Evolutionary conservation across 148 eudicot species (phyloP).

Genomic region (Silene latifolia): DNA sequence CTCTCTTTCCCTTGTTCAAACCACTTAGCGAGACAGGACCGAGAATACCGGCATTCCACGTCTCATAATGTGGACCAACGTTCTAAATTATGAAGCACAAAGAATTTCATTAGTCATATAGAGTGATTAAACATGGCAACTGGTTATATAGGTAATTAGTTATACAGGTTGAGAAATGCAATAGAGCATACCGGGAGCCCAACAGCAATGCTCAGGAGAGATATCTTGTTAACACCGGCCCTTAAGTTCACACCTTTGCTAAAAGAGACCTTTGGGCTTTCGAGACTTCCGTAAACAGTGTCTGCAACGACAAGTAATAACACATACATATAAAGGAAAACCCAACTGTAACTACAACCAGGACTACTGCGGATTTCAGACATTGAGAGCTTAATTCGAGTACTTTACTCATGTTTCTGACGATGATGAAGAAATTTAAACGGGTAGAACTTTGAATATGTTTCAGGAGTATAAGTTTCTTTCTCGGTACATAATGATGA

Average conservation of each 20-base stretch:
- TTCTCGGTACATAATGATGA: background rate
- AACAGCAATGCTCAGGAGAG: conserved; percentile 90
- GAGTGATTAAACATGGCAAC: background rate
- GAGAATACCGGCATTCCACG: conserved; percentile 77
- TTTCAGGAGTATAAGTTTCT: too few relatives aligned
- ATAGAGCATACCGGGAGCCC: conserved; percentile 81
- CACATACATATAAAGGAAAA: too few relatives aligned
- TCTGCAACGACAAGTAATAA: conserved; percentile 39
- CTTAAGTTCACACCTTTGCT: conserved; percentile 67
- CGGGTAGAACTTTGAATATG: background rate
- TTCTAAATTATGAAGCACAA: conserved; percentile 37
- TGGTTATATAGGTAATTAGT: background rate
- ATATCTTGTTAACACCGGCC: conserved; percentile 79
- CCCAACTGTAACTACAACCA: too few relatives aligned
- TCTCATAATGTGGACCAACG: conserved; percentile 70
- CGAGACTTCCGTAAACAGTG: conserved; percentile 77
- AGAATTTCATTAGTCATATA: conserved; percentile 1
- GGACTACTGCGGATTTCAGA: too few relatives aligned
- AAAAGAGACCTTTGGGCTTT: conserved; percentile 65
- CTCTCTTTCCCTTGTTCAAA: conserved; percentile 67
- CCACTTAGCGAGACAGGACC: conserved; percentile 75
- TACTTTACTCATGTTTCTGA: too few relatives aligned
- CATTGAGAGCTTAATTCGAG: too few relatives aligned
- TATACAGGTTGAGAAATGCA: background rate
- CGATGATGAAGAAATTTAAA: background rate